Percentiles rank a stretch among this genome's conserved stretches.
Evolutionary conservation across 441 rosid genomes (phyloP).

Genomic region (Populus trichocarpa): DNA sequence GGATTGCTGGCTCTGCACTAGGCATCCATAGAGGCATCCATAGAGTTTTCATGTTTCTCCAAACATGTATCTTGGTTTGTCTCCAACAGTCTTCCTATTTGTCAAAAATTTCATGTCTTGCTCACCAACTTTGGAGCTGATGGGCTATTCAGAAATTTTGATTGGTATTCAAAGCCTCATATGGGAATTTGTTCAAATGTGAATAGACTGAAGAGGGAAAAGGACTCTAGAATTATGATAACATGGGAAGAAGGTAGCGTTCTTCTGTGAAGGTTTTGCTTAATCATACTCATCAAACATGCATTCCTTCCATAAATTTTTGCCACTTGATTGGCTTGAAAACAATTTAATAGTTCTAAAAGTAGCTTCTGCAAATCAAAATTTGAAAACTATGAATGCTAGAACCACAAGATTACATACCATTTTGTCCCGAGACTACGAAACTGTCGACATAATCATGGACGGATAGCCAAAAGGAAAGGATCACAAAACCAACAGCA

Average conservation of each 20-base stretch:
- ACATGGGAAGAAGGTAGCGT: background rate
- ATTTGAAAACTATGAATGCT: slow-evolving; percentile 1
- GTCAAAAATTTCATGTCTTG: slow-evolving; percentile 1
- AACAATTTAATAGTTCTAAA: slow-evolving; percentile 14
- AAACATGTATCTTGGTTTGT: background rate
- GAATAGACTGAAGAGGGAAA: background rate
- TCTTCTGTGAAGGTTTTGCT: background rate
- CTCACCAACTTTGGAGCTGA: background rate
- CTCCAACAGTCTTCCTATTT: background rate
- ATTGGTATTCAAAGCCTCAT: background rate
- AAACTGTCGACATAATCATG: slow-evolving; percentile 57
- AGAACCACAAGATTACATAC: slow-evolving; percentile 33
- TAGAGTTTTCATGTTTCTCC: background rate
- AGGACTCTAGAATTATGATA: background rate
- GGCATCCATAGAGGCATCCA: background rate
- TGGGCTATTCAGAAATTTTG: background rate
- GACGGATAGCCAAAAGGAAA: slow-evolving; percentile 66
- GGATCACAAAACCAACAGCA: slow-evolving; percentile 64
- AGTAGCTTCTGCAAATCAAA: background rate
- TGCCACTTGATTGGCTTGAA: slow-evolving; percentile 1
- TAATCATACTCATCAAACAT: background rate
- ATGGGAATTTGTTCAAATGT: background rate
- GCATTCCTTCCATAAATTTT: background rate
- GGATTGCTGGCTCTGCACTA: background rate
- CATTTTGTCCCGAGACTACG: slow-evolving; percentile 72